Percentiles rank a stretch among this genome's conserved stretches.
Evolutionary conservation across 805 yeast genomes (phyloP).

Genomic region (Metschnikowia lachancei): DNA sequence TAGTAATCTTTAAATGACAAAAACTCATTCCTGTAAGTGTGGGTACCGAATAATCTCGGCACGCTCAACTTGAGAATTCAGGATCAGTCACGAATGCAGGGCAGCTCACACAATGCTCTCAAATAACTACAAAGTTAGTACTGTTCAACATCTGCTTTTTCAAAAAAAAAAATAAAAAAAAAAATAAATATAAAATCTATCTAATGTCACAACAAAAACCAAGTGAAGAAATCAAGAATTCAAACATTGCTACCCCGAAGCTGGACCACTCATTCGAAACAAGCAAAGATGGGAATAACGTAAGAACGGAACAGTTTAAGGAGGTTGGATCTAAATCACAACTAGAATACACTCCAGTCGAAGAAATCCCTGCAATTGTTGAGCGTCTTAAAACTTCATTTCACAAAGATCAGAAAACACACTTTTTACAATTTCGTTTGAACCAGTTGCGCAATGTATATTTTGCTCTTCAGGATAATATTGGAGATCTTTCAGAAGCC

Average conservation of each 20-base stretch:
- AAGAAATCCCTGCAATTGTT: slow-evolving; percentile 49
- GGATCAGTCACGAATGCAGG: too few relatives aligned
- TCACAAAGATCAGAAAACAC: slow-evolving; percentile 45
- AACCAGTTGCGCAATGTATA: slow-evolving; percentile 66
- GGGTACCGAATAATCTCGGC: too few relatives aligned
- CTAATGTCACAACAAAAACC: background rate
- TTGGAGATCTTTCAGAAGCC: slow-evolving; percentile 54
- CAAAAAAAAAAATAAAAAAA: too few relatives aligned
- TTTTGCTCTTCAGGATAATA: slow-evolving; percentile 59
- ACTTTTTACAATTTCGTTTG: slow-evolving; percentile 53
- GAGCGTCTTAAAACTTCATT: slow-evolving; percentile 40
- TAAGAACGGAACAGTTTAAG: background rate
- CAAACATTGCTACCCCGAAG: background rate
- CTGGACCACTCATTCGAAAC: background rate
- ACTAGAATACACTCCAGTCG: slow-evolving; percentile 44
- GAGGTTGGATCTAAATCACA: background rate
- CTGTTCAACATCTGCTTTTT: too few relatives aligned
- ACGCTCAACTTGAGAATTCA: too few relatives aligned
- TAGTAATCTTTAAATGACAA: too few relatives aligned
- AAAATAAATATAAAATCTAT: too few relatives aligned
- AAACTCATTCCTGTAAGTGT: too few relatives aligned
- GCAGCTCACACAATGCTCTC: too few relatives aligned
- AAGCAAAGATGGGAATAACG: background rate
- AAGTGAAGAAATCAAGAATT: background rate
- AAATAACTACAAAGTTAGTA: too few relatives aligned